These are phyloP conservation scores for Phytophthora idaei DNA, from an alignment of 352 stramenopile species.

Conservation along the genomic window DNA sequence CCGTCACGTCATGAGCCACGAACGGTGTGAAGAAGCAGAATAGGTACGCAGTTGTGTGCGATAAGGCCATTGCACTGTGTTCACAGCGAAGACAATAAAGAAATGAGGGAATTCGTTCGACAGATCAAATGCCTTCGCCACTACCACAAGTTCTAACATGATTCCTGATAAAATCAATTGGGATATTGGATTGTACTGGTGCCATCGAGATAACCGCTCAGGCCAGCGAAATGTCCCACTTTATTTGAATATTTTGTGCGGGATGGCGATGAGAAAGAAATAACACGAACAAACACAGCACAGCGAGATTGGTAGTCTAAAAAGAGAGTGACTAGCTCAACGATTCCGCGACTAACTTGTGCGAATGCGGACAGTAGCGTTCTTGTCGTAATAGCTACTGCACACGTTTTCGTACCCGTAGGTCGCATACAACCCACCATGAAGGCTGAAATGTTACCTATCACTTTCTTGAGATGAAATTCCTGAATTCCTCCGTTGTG, in stretches of 20 bases:
- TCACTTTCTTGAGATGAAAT: conserved; percentile 9
- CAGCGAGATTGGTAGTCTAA: no score
- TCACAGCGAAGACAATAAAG: neutral
- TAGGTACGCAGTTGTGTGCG: neutral
- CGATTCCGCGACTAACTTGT: neutral
- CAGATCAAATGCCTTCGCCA: neutral
- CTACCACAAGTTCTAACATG: no score
- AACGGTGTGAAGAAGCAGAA: neutral
- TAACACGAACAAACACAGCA: neutral
- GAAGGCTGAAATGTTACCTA: conserved; percentile 5
- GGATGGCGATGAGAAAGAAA: no score
- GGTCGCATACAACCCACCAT: neutral
- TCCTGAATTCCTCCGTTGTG: conserved; percentile 7
- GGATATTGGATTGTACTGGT: no score
- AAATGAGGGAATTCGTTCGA: neutral
- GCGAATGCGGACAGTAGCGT: neutral
- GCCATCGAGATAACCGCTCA: no score
- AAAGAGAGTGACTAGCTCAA: no score
- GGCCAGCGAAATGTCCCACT: no score
- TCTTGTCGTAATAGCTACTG: conserved; percentile 1
- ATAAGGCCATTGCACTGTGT: neutral
- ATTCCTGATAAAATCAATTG: no score
- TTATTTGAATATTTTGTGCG: no score
- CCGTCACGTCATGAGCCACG: neutral
- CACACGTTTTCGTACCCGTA: conserved; percentile 2